phyloP scores from a whole-genome alignment of 192 early-diverging fungal genomes.

The Chytriomyces sp. region DNA sequence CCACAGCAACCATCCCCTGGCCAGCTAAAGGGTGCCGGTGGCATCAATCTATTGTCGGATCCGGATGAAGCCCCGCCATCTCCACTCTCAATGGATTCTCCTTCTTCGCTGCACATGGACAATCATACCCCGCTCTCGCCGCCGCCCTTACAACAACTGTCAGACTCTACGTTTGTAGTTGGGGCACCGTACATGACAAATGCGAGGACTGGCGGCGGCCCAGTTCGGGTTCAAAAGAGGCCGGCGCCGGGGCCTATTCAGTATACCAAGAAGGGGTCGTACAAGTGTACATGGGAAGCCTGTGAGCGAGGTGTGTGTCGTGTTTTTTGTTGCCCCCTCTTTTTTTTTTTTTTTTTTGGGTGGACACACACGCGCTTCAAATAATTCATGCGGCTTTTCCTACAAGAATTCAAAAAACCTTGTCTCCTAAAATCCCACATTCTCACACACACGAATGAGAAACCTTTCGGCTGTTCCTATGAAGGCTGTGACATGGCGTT shows the following conservation, averaged over 20 bases:
- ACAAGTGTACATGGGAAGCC: not conserved
- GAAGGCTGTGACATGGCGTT: conserved; percentile 4
- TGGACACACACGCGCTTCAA: too few species aligned
- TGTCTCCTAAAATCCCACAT: conserved; percentile 9
- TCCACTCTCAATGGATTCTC: not conserved
- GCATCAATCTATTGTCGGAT: not conserved
- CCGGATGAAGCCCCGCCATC: not conserved
- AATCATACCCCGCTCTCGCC: too few species aligned
- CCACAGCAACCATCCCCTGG: not conserved
- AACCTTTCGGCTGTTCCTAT: not conserved
- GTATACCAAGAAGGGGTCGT: not conserved
- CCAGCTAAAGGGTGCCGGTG: conserved; percentile 1
- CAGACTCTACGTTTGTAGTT: too few species aligned
- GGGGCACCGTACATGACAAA: too few species aligned
- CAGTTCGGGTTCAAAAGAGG: too few species aligned
- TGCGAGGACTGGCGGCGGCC: too few species aligned
- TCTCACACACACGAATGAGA: not conserved
- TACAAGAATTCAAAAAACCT: conserved; percentile 27
- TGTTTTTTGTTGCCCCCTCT: not conserved
- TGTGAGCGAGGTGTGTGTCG: not conserved
- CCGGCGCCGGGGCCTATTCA: too few species aligned
- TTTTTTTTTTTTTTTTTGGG: too few species aligned
- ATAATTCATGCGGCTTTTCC: too few species aligned
- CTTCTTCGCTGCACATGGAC: too few species aligned
- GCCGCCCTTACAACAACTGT: too few species aligned